phyloP scores from a whole-genome alignment of 2,329 filamentous ascomycete species.

The Exophiala oligosperma region DNA sequence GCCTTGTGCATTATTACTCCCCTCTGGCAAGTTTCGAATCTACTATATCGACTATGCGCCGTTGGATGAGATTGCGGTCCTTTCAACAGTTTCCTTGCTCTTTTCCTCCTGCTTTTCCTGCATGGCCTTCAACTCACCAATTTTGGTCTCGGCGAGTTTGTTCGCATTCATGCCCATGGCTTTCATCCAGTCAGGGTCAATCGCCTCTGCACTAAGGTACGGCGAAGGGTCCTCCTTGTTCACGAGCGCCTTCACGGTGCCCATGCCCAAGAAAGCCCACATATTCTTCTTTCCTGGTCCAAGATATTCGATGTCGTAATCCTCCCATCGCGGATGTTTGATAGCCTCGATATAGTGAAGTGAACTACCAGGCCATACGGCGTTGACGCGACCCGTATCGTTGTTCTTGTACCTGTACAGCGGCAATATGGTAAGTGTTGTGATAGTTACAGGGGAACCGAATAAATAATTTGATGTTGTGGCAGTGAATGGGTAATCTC shows the following conservation, averaged over 20 bases:
- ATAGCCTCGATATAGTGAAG: constrained; percentile 51
- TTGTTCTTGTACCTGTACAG: constrained; percentile 39
- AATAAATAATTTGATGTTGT: no score
- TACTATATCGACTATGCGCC: not conserved
- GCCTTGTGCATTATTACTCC: no score
- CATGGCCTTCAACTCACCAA: constrained; percentile 23
- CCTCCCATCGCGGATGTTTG: constrained; percentile 43
- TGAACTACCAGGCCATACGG: constrained; percentile 53
- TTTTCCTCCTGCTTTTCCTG: constrained; percentile 17
- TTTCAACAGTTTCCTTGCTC: constrained; percentile 19
- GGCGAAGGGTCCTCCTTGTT: constrained; percentile 33
- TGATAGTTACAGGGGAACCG: no score
- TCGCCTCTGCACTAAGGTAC: constrained; percentile 34
- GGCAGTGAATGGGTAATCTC: no score
- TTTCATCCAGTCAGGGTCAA: constrained; percentile 38
- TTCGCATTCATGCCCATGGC: constrained; percentile 26
- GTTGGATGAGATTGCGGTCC: constrained; percentile 8
- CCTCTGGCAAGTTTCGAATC: not conserved
- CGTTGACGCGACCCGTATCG: constrained; percentile 46
- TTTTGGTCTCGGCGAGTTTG: constrained; percentile 26
- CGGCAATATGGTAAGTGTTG: no score
- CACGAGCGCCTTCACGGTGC: constrained; percentile 33
- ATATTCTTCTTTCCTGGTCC: constrained; percentile 28
- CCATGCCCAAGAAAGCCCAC: constrained; percentile 37
- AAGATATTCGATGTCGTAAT: constrained; percentile 46